phyloP scores from a whole-genome alignment of 192 early-diverging fungal genomes.

The Neocallimastix lanati region DNA sequence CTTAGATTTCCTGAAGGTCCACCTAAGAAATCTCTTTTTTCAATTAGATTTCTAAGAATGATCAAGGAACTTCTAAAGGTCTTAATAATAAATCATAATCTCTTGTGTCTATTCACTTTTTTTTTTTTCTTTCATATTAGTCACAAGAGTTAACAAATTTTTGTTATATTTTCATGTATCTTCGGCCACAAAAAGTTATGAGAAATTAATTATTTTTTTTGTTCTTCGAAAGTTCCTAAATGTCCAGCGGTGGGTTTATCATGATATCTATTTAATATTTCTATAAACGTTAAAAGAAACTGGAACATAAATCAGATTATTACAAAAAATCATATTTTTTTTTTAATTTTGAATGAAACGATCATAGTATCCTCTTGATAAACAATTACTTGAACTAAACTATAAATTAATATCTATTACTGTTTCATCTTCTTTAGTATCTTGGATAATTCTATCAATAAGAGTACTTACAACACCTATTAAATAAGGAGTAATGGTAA shows the following conservation, averaged over 20 bases:
- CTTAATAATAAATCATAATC: constrained; percentile 13
- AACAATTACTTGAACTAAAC: no score
- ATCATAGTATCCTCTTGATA: no score
- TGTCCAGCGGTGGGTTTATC: constrained; percentile 12
- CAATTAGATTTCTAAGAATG: constrained; percentile 19
- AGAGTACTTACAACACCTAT: no score
- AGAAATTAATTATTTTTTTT: constrained; percentile 10
- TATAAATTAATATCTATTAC: no score
- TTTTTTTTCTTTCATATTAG: constrained; percentile 7
- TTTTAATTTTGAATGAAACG: no score
- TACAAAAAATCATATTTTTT: no score
- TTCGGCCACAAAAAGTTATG: constrained; percentile 13
- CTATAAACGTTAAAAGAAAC: no score
- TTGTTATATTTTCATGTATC: constrained; percentile 9
- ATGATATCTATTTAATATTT: background rate
- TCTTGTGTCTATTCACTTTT: constrained; percentile 10
- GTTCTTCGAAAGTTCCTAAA: constrained; percentile 12
- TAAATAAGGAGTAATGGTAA: no score
- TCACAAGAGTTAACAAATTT: constrained; percentile 13
- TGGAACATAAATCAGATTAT: no score
- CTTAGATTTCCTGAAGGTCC: constrained; percentile 2
- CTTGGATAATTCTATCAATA: no score
- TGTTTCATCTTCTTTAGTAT: no score
- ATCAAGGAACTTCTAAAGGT: constrained; percentile 10
- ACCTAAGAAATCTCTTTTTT: constrained; percentile 25